phyloP scores from a whole-genome alignment of 345 rosid species.

The Bruguiera gymnorhiza region DNA sequence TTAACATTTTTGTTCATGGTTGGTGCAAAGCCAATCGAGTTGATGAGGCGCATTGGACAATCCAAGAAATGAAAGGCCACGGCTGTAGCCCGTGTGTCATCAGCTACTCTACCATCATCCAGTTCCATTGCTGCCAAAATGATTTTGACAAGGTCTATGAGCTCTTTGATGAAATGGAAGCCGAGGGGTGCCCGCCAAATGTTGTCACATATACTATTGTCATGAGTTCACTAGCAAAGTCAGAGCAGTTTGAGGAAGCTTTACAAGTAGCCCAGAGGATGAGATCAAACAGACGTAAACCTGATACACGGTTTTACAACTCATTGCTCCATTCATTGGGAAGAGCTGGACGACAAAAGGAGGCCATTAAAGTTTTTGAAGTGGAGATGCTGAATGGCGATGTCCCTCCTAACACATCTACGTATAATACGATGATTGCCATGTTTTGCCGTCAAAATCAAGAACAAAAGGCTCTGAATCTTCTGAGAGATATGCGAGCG shows the following conservation, averaged over 20 bases:
- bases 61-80: slow-evolving; percentile 85
- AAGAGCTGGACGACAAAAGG: slow-evolving; percentile 48
- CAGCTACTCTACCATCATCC: slow-evolving; percentile 68
- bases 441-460: slow-evolving; percentile 59
- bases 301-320: slow-evolving; percentile 61
- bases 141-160: slow-evolving; percentile 52
- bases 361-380: slow-evolving; percentile 53
- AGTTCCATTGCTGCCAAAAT: slow-evolving; percentile 46
- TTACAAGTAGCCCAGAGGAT: slow-evolving; percentile 44
- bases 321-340: slow-evolving; percentile 68
- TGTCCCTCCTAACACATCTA: slow-evolving; percentile 47
- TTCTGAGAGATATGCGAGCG: slow-evolving; percentile 55
- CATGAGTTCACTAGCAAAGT: slow-evolving; percentile 54
- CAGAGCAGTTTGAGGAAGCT: slow-evolving; percentile 54
- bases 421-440: slow-evolving; percentile 76
- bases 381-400: slow-evolving; percentile 53
- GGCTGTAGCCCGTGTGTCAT: slow-evolving; percentile 62
- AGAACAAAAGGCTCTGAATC: slow-evolving; percentile 42
- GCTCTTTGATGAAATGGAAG: slow-evolving; percentile 64
- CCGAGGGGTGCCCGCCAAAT: slow-evolving; percentile 60
- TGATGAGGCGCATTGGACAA: slow-evolving; percentile 83
- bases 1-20: slow-evolving; percentile 77
- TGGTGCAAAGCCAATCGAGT: slow-evolving; percentile 78
- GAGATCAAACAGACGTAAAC: slow-evolving; percentile 49
- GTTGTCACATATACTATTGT: slow-evolving; percentile 66